A percentile compares a stretch with the other conserved stretches of the same genome.
Evolutionary conservation across 768 basidiomycete species (phyloP).

Genomic region (Russula earlei): DNA sequence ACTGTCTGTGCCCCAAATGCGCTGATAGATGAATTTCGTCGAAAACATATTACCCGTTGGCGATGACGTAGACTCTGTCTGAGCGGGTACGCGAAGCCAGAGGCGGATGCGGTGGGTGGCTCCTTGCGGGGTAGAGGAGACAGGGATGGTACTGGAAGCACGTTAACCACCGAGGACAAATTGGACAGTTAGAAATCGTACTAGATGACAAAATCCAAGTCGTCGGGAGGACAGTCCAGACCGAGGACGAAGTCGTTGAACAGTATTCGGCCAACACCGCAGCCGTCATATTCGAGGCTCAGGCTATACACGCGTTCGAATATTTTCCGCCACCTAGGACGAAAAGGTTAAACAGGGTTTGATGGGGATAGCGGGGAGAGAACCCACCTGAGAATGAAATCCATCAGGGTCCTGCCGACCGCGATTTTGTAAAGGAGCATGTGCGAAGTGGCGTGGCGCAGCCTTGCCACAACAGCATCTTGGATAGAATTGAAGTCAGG

Average conservation of each 20-base stretch:
- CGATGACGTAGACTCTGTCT: slow-evolving; percentile 24
- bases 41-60: slow-evolving; percentile 13
- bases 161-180: neutral
- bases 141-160: slow-evolving; percentile 40
- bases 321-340: slow-evolving; percentile 40
- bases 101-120: slow-evolving; percentile 56
- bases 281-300: slow-evolving; percentile 56
- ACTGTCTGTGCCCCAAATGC: slow-evolving; percentile 54
- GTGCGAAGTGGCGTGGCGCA: slow-evolving; percentile 35
- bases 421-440: slow-evolving; percentile 45
- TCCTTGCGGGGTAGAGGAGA: slow-evolving; percentile 42
- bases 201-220: slow-evolving; percentile 54
- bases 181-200: slow-evolving; percentile 25
- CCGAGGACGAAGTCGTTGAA: slow-evolving; percentile 45
- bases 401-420: slow-evolving; percentile 48
- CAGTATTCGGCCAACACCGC: slow-evolving; percentile 46
- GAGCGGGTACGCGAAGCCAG: slow-evolving; percentile 45
- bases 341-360: neutral
- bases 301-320: slow-evolving; percentile 41
- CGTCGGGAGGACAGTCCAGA: slow-evolving; percentile 45
- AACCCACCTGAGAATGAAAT: slow-evolving; percentile 44
- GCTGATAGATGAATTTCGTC: slow-evolving; percentile 46
- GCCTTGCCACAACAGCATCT: slow-evolving; percentile 46
- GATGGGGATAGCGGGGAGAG: neutral
- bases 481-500: slow-evolving; percentile 51